Conservation (phyloP, 768 basidiomycete genomes). For the Suillus americanus region DNA sequence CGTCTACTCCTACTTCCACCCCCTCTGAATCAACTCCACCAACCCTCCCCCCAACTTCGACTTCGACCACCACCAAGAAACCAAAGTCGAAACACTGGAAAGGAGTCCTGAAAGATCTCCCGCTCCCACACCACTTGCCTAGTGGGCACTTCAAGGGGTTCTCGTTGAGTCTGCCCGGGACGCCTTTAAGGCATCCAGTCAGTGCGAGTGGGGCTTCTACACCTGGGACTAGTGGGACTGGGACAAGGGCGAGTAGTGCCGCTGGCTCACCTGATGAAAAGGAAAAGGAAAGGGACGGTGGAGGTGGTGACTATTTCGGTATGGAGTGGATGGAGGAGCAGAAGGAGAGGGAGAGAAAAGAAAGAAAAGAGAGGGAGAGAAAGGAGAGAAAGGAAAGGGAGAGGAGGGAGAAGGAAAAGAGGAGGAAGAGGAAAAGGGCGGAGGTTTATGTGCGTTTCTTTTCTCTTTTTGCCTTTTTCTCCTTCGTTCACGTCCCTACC, state of each 20-base stretch:
- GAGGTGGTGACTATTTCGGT: slow-evolving; percentile 26
- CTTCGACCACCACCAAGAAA: background rate
- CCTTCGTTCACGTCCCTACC: background rate
- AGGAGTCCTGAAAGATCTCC: slow-evolving; percentile 39
- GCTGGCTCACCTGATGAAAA: background rate
- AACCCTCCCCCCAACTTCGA: background rate
- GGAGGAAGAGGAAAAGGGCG: slow-evolving; percentile 64
- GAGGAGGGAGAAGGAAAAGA: slow-evolving; percentile 36
- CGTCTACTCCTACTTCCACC: background rate
- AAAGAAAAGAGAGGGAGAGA: slow-evolving; percentile 43
- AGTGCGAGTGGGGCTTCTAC: background rate
- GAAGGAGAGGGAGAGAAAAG: slow-evolving; percentile 42
- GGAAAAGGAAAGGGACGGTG: background rate
- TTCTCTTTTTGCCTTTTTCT: background rate
- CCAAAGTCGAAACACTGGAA: slow-evolving; percentile 31
- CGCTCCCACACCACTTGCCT: slow-evolving; percentile 24
- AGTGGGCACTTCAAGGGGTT: slow-evolving; percentile 14
- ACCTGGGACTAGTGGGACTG: slow-evolving; percentile 20
- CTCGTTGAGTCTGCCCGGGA: slow-evolving; percentile 13
- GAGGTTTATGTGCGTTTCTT: slow-evolving; percentile 67
- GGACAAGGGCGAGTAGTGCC: slow-evolving; percentile 2
- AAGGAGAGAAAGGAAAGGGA: slow-evolving; percentile 39
- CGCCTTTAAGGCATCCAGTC: slow-evolving; percentile 5
- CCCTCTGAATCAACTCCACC: background rate
- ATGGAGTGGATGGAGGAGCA: slow-evolving; percentile 28